Evolutionary conservation across 495 filamentous ascomycete genomes (phyloP), one percentile per base, ranked within the genome.

Genomic region (Beverwykella pulmonaria): DNA sequence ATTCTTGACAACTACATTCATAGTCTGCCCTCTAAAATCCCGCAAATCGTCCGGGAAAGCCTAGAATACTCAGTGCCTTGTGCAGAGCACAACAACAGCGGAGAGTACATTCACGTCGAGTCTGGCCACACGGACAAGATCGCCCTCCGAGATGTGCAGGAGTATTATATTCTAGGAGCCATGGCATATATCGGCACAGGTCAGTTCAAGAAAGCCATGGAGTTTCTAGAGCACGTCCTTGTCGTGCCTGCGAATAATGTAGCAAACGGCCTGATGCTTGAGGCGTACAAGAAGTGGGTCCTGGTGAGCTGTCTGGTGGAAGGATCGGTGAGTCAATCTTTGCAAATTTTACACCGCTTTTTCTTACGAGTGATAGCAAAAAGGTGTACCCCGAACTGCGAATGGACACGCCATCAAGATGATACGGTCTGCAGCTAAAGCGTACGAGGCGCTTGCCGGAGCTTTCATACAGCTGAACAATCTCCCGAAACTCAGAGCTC

Each of bases 251-350:
- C 83, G 0, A 77, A 76, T 15, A 81, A 77, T 23, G 76, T 81
- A 14, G 80, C 84, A 20, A 93, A 87, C 76, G 88, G 86, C 75
- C 82, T 94, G 29, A 92, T 92, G 88, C 81, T 90, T 1, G 92
- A 96, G 70, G 91, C 91, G 15, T 95, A 96, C 80, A 96, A 93
- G 75, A 97, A 95, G 78, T 96, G 91, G 89, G 75, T 94, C 9
- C 78, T 98, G n/a, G 83, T 93, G 4, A 84, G 86, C 36, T 77
- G 96, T 39, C 80, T 98, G 10, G 79, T 82, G 20, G 78, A 87
- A 46, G 93, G 93, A 71, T 88, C 84, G 76, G 83, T 88, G 70
- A 77, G 68, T 74, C 53, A 48, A 14, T 53, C 23, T 67, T 50
- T 44, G 19, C 34, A 53, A 49, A 39, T 32, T 44, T 15, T 15